These are phyloP conservation scores for Breviolum minutum DNA, from an alignment of 73 alveolate genomes.

Conservation along the genomic window DNA sequence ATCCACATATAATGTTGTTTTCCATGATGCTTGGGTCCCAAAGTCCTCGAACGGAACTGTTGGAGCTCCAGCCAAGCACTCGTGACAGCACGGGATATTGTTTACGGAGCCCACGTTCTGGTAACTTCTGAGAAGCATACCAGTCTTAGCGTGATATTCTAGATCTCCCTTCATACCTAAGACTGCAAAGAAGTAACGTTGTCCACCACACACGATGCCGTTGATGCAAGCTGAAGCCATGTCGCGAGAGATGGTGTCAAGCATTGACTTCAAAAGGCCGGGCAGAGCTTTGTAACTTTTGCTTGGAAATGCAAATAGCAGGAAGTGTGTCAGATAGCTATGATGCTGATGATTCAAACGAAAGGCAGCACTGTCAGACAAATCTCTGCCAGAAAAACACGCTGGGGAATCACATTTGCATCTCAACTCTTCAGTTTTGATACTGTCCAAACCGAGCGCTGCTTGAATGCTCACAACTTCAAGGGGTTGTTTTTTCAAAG, in stretches of 20 bases:
- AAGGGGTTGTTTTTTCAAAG: slow-evolving; percentile 2
- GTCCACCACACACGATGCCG: not conserved
- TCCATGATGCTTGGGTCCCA: not conserved
- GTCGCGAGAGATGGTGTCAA: not conserved
- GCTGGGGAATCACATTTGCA: not conserved
- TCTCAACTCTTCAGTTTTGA: not conserved
- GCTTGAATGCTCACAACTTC: slow-evolving; percentile 4
- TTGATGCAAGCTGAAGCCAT: not conserved
- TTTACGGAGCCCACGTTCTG: not conserved
- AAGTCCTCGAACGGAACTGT: not conserved
- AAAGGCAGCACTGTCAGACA: not conserved
- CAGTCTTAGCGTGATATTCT: not conserved
- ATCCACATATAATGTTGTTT: not conserved
- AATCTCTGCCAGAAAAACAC: not conserved
- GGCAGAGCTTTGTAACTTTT: not conserved
- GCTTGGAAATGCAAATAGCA: not conserved
- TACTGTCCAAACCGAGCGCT: not conserved
- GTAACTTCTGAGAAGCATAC: not conserved
- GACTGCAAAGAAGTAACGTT: not conserved
- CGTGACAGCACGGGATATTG: not conserved
- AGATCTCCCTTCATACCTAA: not conserved
- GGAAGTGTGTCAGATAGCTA: slow-evolving; percentile 1
- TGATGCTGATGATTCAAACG: not conserved
- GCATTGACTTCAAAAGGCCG: not conserved
- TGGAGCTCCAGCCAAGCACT: not conserved